Percentiles rank a stretch among this genome's conserved stretches.
Evolutionary conservation across 2,329 filamentous ascomycete genomes (phyloP).

Genomic region (Bipolaris bicolor): DNA sequence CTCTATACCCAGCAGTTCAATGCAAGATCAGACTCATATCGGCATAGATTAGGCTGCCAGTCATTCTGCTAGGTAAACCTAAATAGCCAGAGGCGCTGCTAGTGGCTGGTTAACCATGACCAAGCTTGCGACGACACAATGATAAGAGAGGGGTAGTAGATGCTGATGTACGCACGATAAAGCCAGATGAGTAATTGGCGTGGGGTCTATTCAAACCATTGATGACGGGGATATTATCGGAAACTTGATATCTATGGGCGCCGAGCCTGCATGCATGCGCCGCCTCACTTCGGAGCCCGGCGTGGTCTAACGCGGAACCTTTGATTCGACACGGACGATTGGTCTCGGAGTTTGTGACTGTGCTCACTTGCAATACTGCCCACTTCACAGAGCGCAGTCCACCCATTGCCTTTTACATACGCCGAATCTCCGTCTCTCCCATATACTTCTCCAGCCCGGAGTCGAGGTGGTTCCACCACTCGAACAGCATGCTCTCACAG

Average conservation of each 20-base stretch:
- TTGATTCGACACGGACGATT: not conserved
- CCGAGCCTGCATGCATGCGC: conserved; percentile 28
- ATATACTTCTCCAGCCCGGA: conserved; percentile 81
- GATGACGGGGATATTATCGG: conserved; percentile 25
- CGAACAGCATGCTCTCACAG: conserved; percentile 94
- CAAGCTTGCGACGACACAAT: conserved; percentile 19
- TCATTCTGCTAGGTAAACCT: conserved; percentile 15
- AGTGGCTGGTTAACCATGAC: conserved; percentile 21
- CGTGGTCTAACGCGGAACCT: conserved; percentile 18
- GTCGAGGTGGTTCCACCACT: conserved; percentile 93
- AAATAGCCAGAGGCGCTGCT: conserved; percentile 8
- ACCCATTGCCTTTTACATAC: conserved; percentile 64
- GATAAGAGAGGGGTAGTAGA: conserved; percentile 29
- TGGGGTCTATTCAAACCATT: conserved; percentile 34
- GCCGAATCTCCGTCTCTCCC: conserved; percentile 84
- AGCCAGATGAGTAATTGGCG: conserved; percentile 33
- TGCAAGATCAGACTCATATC: conserved; percentile 1
- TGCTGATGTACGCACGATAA: conserved; percentile 26
- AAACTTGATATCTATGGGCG: conserved; percentile 36
- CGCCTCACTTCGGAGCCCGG: conserved; percentile 30
- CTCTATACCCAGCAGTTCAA: no score
- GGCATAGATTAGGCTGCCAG: conserved; percentile 5
- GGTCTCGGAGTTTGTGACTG: not conserved
- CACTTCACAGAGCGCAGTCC: not conserved
- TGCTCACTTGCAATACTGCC: not conserved